Conservation (phyloP, 2,329 filamentous ascomycete species). For the Colletotrichum sp. region DNA sequence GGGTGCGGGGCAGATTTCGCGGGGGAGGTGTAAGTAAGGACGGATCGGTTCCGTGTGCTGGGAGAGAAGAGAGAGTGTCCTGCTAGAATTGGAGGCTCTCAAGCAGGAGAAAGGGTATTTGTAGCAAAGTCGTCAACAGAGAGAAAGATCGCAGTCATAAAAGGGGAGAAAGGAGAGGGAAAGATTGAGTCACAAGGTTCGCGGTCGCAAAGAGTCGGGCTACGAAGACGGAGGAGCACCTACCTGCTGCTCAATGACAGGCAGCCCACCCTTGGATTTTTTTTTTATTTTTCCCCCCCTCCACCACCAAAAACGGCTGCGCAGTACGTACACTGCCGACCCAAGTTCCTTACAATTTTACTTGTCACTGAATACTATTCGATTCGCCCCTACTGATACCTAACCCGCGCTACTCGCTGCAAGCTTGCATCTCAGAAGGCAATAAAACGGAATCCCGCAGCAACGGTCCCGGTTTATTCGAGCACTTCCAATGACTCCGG, state of each 20-base stretch:
- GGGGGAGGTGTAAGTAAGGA: not conserved
- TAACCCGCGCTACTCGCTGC: not conserved
- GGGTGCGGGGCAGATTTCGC: constrained; percentile 8
- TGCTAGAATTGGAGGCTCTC: not conserved
- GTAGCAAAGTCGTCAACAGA: not conserved
- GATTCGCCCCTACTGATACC: not conserved
- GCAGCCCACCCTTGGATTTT: not conserved
- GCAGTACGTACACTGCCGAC: not conserved
- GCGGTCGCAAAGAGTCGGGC: not conserved
- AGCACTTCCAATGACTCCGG: not conserved
- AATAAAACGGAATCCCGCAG: not conserved
- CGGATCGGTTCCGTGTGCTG: not conserved
- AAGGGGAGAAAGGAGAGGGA: not conserved
- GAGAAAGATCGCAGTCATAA: not conserved
- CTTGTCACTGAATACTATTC: not conserved
- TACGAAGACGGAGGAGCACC: not conserved
- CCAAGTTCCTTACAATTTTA: not conserved
- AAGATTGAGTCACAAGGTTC: constrained; percentile 16
- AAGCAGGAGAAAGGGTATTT: not conserved
- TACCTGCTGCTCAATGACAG: not conserved
- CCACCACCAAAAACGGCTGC: not conserved
- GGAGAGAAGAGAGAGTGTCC: not conserved
- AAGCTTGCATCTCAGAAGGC: not conserved
- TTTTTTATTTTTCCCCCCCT: not conserved
- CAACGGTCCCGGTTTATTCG: not conserved